Evolutionary conservation across 31 red algal species (phyloP), one percentile per base, ranked within the genome.

Genomic region (Pterothamnion heteromorphum): DNA sequence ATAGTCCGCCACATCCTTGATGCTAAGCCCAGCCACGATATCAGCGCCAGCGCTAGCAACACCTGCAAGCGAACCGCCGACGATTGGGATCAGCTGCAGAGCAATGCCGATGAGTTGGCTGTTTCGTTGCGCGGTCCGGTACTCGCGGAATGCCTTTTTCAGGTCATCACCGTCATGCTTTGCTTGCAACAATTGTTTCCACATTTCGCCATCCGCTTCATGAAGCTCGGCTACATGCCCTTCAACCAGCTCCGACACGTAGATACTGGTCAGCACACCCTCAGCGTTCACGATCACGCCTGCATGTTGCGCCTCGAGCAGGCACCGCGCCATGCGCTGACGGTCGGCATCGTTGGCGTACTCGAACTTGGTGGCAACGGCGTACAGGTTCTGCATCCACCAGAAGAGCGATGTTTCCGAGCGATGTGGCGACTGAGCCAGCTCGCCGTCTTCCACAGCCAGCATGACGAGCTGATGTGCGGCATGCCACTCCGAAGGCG

Each of bases 81-180:
- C 87, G 24, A 89, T 64, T 89, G 87, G 87, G 35, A 89, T 89
- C 27, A 89, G 36, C 44, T 89, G 36, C 87, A 89, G 44, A 0
- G 87, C 87, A 20, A 89, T 89, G 23, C 36, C 87, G 44, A 89
- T 30, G 1, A 89, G 23, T 2, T 89, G 37, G 44, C 27, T 72
- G 28, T 32, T 44, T 26, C 37, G 34, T 34, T 74, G 87, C 34
- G 26, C 32, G 4, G 57, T 44, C 36, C 87, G 87, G 74, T 89
- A 89, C 23, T 26, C 27, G 22, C 74, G 30, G 87, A 89, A 64
- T 34, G 44, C 1, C 3, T 43, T 27, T 71, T 43, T 44, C 87
- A 89, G 26, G 0, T 30, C 26, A 23, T 89, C 87, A 22, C 57
- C 1, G 23, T 1, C 30, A 5, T 43, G 21, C 44, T 89, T 34